Conservation (phyloP, 441 rosid genomes). For the Gossypium armourianum region DNA sequence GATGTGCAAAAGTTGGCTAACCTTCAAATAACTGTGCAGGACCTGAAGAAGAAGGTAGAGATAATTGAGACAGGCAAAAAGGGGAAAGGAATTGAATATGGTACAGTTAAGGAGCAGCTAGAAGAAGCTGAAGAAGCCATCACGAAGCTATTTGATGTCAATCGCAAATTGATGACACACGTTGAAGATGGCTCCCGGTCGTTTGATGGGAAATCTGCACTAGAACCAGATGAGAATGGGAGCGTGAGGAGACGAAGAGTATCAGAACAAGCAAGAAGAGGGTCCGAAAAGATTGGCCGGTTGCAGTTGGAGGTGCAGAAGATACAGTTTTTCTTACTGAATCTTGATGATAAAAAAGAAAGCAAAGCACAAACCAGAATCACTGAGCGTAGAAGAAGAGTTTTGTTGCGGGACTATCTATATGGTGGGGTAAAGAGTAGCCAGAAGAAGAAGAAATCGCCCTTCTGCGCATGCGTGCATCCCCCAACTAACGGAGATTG, state of each 20-base stretch:
- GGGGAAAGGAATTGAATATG: slow-evolving; percentile 52
- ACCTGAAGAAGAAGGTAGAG: slow-evolving; percentile 64
- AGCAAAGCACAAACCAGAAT: slow-evolving; percentile 39
- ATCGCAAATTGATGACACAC: slow-evolving; percentile 43
- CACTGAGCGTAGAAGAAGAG: slow-evolving; percentile 42
- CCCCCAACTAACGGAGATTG: slow-evolving; percentile 54
- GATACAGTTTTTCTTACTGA: slow-evolving; percentile 59
- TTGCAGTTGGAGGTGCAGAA: slow-evolving; percentile 87
- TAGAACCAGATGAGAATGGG: slow-evolving; percentile 38
- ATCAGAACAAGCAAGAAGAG: slow-evolving; percentile 68
- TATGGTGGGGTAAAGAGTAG: slow-evolving; percentile 42
- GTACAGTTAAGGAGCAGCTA: slow-evolving; percentile 58
- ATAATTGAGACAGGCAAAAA: slow-evolving; percentile 45
- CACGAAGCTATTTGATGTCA: slow-evolving; percentile 44
- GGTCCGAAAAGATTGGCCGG: slow-evolving; percentile 68
- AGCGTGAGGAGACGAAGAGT: slow-evolving; percentile 34
- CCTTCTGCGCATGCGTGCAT: slow-evolving; percentile 65
- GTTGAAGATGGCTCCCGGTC: slow-evolving; percentile 34
- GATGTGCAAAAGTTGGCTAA: slow-evolving; percentile 74
- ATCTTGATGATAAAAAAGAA: slow-evolving; percentile 55
- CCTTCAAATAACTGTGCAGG: slow-evolving; percentile 70
- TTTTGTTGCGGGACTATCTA: slow-evolving; percentile 64
- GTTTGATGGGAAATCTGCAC: slow-evolving; percentile 36
- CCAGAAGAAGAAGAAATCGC: slow-evolving; percentile 41
- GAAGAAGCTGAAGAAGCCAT: slow-evolving; percentile 67